Evolutionary conservation across 768 basidiomycete species (phyloP), one percentile per base, ranked within the genome.

Genomic region (Russula sp.): DNA sequence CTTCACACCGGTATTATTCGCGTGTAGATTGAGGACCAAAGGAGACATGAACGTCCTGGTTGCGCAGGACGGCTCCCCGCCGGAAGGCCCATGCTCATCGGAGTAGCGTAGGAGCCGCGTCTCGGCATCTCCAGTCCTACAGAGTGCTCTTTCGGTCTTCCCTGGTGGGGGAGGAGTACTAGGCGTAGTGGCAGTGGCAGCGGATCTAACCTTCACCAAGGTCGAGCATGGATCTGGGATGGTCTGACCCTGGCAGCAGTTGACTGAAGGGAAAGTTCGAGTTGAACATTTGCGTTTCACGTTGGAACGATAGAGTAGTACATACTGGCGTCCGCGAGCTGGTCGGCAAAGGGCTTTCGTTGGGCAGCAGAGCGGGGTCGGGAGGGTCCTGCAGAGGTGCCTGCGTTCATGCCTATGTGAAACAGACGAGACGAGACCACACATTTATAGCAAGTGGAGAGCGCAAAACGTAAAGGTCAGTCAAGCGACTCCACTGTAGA

Each of bases 241-340:
- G 10, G 41, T 6, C 3, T 10, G 16, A 7, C 16, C 20, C 46
- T 41, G 22, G 38, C 7, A 20, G 38, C n/a, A 6, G 38, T 54
- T 58, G 38, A 58, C 56, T 63, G 32, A 46, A 39, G 7, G 6
- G n/a, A 6, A 36, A 38, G 11, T 20, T 7, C 8, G 16, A 20
- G 32, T 9, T 29, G 29, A 47, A 51, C 45, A 5, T 32, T 43
- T 39, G 43, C 5, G 16, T 39, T 22, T n/a, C 16, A 35, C 8
- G 20, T 18, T 13, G 29, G 11, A 36, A 54, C 32, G n/a, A 11
- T 7, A 35, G 9, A 38, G 11, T 34, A 13, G 25, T 32, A 53
- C 61, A 51, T 22, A 58, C 61, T 52, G 39, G 61, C 45, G 35
- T 58, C 38, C 18, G 57, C 56, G 3, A 63, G 61, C 32, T 57